Base-by-base conservation (phyloP, 805 yeast species). In the Spathaspora gorwiae region DNA sequence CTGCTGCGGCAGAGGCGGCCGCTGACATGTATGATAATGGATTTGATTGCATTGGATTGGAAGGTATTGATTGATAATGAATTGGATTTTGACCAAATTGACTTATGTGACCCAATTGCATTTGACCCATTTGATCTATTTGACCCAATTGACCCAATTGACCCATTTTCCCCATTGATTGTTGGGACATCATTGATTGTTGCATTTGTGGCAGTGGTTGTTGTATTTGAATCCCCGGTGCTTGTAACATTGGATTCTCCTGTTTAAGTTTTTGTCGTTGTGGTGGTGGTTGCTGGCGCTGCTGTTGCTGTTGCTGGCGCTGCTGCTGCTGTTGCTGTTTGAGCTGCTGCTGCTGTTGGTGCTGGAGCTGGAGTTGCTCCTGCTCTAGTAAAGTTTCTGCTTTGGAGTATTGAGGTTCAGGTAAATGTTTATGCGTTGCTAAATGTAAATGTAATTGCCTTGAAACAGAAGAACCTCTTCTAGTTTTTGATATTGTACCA, bases 401-500 rank as follows among this genome's bases (percentile, higher is more conserved):
- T 47, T 54, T 54, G 45, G 62, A 58, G 31, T 55, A 60, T 45
- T 65, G 66, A 14, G 76, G 61, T 42, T 75, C 81, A 0, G 84
- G 84, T 36, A 79, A 63, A 3, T 70, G 67, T 45, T 72, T 75
- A 57, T 79, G 80, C 30, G 78, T 77, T 26, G 81, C 81, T 59
- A 86, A 73, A 63, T 87, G 92, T 54, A 85, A 66, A 59, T 86
- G 92, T 48, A 87, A 67, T 57, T 86, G 92, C 60, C 94, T 76
- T 26, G 90, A 81, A 10, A 87, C 94, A 31, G 87, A 80, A 9
- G 87, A 81, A 7, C 95, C 95, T 54, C 95, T 70, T 67, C 88
- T 80, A 14, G 83, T 76, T 56, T 86, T 87, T 54, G 82, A 79
- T 40, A 86, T 66, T 35, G 84, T 78, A 12, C 96, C 96, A 48